Percentiles rank a stretch among this genome's conserved stretches.
Conservation (phyloP, 2,329 filamentous ascomycete genomes). For the Epichloe amarillans region DNA sequence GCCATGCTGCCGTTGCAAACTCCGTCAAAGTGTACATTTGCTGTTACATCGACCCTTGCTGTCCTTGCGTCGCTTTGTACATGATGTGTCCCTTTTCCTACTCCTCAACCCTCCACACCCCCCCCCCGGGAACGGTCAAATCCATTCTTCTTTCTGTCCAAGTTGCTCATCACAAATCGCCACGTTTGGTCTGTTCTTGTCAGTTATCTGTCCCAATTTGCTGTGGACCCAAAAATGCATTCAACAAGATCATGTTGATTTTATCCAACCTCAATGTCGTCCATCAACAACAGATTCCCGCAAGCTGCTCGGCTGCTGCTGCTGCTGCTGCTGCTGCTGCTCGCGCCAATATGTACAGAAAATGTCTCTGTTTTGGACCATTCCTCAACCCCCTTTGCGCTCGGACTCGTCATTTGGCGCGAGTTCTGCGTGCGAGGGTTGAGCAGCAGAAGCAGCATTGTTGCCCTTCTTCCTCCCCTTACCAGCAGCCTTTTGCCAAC, state of each 20-base stretch:
- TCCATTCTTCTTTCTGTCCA: not conserved
- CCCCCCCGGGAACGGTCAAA: not conserved
- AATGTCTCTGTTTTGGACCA: not conserved
- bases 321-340: not conserved
- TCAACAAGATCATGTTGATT: constrained; percentile 2
- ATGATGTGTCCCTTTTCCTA: not conserved
- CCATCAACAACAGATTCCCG: not conserved
- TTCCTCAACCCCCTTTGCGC: constrained; percentile 42
- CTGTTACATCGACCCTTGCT: not conserved
- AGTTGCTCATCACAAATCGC: constrained; percentile 1
- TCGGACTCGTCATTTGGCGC: constrained; percentile 45
- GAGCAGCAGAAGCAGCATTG: constrained; percentile 26
- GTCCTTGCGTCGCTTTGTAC: not conserved
- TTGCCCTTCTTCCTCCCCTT: constrained; percentile 38
- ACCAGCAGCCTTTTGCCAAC: constrained; percentile 46
- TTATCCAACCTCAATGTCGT: constrained; percentile 5
- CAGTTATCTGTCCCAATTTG: constrained; percentile 1
- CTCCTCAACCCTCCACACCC: not conserved
- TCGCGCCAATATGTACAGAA: not conserved
- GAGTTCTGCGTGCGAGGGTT: constrained; percentile 32
- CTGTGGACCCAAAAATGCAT: constrained; percentile 3
- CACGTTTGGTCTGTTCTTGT: not conserved
- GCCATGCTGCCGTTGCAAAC: not conserved
- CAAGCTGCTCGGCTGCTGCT: not conserved
- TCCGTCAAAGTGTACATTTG: not conserved